Base-by-base conservation (phyloP, 164 flowering plant species). In the Magnolia sinica region DNA sequence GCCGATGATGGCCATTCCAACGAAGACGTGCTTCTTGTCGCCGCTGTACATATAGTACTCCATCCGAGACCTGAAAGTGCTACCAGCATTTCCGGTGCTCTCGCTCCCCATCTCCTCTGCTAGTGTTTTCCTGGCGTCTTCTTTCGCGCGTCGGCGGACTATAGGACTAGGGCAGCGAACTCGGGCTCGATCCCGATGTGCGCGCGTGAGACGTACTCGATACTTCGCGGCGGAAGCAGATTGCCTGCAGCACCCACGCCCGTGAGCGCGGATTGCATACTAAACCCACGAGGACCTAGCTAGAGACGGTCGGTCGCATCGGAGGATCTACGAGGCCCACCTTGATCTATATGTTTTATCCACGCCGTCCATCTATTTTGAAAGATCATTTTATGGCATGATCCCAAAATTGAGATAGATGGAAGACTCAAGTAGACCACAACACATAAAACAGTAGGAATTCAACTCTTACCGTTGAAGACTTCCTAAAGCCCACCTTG, bases 31-130 rank as follows among this genome's bases (percentile, higher is more conserved):
- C 72, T 75, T 75, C 63, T 66, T 75, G 7, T 75, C 77, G 24
- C 77, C 77, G 64, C 77, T 75, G 20, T 75, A 66, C 59, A 75
- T 58, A 52, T 75, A 75, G 61, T 75, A 67, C 27, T 75, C 77
- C 77, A 75, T 75, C 16, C 72, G 37, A 18, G 71, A 75, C 16
- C 77, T 68, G 50, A 75, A 75, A 10, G 61, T 55, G 61, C 0
- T 55, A 10, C 61, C 61, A 55, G 16, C 61, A 55, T 55, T 55
- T 55, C 61, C 61, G 61, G 61, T 55, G 61, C 61, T 55, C 61
- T 55, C 61, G 61, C 61, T 55, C 8, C 55, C 73, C 73, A 45
- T 49, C 23, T 20, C 59, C 61, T 27, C 71, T 7, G 71, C 71
- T 29, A 50, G 7, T 11, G 50, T 9, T 88, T 71, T 86, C 64